Evolutionary conservation across 345 rosid genomes (phyloP), one percentile per base, ranked within the genome.

Genomic region (Hirschfeldia incana): DNA sequence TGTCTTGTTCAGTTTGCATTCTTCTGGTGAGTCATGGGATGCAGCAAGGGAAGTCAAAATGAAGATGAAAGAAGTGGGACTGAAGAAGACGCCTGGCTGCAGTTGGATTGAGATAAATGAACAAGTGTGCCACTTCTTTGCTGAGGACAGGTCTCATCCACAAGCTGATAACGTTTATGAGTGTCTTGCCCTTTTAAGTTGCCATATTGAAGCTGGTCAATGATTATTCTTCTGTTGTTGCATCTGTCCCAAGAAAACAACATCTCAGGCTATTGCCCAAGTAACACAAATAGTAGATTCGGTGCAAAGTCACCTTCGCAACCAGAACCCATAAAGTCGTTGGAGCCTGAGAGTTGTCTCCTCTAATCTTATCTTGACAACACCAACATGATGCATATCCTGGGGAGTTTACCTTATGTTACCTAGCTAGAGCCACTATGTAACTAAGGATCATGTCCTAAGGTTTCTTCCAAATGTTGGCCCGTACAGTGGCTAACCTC

Each of bases 391-490:
- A 75, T 59, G 77, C 82, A 79, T 44, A 36, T 67, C 61, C 29
- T 59, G 73, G 33, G 17, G 58, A 67, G 55, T 4, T 46, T 46
- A 46, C 55, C 16, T 46, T 46, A 16, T 46, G 55, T 46, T 12
- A 46, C 6, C 55, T 44, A 44, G 51, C 51, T 73, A 88, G 85
- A 69, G 79, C 84, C 70, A 93, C 84, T 84, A 94, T 86, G 83
- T 91, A 96, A 81, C 89, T 91, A 32, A 96, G 97, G 78, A 93
- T 83, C 83, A 93, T 82, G 82, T 93, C 98, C 80, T 96, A 97
- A 1, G 91, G 86, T 86, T 91, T 96, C 88, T 96, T 96, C 99
- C 99, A 96, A 69, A 96, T 69, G 69, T 96, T 93, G 61, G 97
- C 86, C 59, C 94, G 87, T 57, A 90, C 94, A 4, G 98, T 93